Conservation (phyloP, 495 filamentous ascomycete species). For the Penicillium taxi region DNA sequence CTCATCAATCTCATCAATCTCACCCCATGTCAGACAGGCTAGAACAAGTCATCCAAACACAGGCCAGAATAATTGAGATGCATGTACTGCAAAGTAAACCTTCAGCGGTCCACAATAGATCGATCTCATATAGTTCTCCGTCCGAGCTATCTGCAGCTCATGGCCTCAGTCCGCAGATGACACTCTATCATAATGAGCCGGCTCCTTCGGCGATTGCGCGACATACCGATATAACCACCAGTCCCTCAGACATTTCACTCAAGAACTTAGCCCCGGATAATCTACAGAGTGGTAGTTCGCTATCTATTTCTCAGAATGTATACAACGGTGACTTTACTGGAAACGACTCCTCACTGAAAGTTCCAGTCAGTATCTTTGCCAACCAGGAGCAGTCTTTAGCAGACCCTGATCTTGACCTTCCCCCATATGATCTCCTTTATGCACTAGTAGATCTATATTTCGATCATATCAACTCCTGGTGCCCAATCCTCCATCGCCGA, state of each 20-base stretch:
- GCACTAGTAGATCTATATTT: slow-evolving; percentile 80
- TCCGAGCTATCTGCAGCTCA: slow-evolving; percentile 35
- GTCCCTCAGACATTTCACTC: slow-evolving; percentile 30
- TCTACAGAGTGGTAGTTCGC: slow-evolving; percentile 16
- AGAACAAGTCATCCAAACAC: slow-evolving; percentile 40
- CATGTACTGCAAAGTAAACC: slow-evolving; percentile 38
- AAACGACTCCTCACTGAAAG: slow-evolving; percentile 40
- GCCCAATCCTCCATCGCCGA: slow-evolving; percentile 76
- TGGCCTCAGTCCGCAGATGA: slow-evolving; percentile 30
- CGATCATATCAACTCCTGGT: slow-evolving; percentile 86
- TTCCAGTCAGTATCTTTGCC: slow-evolving; percentile 34
- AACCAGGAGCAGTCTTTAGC: slow-evolving; percentile 39
- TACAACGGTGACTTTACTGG: slow-evolving; percentile 30
- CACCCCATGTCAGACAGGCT: slow-evolving; percentile 34
- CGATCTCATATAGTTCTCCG: slow-evolving; percentile 35
- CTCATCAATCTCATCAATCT: neutral
- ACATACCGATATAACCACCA: slow-evolving; percentile 28
- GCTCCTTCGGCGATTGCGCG: slow-evolving; percentile 19
- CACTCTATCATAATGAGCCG: slow-evolving; percentile 34
- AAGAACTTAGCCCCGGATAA: slow-evolving; percentile 21
- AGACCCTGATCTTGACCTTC: slow-evolving; percentile 65
- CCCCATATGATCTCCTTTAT: slow-evolving; percentile 77
- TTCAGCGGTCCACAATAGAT: slow-evolving; percentile 16
- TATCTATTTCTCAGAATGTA: slow-evolving; percentile 18
- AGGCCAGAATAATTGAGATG: slow-evolving; percentile 42